Evolutionary conservation across 768 basidiomycete genomes (phyloP).

Genomic region (Tulasnella sp.): DNA sequence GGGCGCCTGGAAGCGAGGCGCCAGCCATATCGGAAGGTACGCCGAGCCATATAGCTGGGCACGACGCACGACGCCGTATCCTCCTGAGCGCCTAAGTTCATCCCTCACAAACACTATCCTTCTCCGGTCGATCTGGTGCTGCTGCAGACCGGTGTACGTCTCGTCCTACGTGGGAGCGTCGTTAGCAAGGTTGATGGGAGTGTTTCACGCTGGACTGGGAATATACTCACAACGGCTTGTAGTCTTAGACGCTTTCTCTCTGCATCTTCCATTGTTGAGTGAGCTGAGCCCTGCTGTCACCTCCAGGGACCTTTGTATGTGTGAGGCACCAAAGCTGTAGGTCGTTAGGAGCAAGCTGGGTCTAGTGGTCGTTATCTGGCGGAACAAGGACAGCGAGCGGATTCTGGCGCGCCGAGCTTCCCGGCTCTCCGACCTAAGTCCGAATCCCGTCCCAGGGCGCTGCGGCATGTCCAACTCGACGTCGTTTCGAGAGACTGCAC

Average conservation of each 20-base stretch:
- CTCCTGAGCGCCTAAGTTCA: conserved; percentile 1
- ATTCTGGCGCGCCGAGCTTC: background rate
- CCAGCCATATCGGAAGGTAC: background rate
- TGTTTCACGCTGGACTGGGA: background rate
- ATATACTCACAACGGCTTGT: background rate
- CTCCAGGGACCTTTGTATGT: background rate
- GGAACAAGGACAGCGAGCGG: background rate
- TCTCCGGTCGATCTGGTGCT: background rate
- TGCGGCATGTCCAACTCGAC: background rate
- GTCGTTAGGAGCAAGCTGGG: background rate
- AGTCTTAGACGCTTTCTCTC: background rate
- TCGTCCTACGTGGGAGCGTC: background rate
- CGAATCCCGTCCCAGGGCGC: background rate
- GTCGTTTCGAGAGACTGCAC: background rate
- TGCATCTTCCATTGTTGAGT: background rate
- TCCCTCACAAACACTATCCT: background rate
- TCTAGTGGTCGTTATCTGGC: background rate
- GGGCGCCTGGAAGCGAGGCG: background rate
- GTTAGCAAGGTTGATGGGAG: background rate
- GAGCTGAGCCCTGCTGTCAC: background rate
- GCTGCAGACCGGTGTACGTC: background rate
- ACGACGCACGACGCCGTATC: background rate
- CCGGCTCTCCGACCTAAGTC: background rate
- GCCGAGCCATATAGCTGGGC: background rate
- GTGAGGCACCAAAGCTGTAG: background rate